Conservation (phyloP, 2,329 filamentous ascomycete genomes). For the Phaeosphaeriaceae sp. region DNA sequence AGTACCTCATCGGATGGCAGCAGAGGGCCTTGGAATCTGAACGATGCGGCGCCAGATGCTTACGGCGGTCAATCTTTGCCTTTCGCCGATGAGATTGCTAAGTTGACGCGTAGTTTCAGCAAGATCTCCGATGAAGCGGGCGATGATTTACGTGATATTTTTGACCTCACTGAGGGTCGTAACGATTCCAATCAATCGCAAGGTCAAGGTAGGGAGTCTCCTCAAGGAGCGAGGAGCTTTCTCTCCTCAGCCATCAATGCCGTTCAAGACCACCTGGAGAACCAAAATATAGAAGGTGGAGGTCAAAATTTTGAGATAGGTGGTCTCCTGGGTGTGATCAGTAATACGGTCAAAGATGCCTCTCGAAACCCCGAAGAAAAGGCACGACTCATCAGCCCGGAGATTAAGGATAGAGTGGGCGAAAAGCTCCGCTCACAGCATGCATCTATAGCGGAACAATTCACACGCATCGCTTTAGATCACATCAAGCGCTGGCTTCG, state of each 20-base stretch:
- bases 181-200: slow-evolving; percentile 17
- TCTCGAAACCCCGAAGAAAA: slow-evolving; percentile 38
- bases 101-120: slow-evolving; percentile 36
- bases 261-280: slow-evolving; percentile 35
- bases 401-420: slow-evolving; percentile 37
- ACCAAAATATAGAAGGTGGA: slow-evolving; percentile 12
- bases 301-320: slow-evolving; percentile 31
- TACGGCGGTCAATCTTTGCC: slow-evolving; percentile 38
- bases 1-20: slow-evolving; percentile 19
- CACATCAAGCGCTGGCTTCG: slow-evolving; percentile 42
- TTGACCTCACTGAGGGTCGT: slow-evolving; percentile 31
- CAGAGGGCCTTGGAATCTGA: slow-evolving; percentile 29
- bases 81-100: slow-evolving; percentile 38
- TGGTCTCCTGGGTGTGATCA: slow-evolving; percentile 34
- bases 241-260: slow-evolving; percentile 32
- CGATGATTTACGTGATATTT: slow-evolving; percentile 37
- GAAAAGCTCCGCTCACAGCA: slow-evolving; percentile 37
- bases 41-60: slow-evolving; percentile 34
- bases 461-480: slow-evolving; percentile 36
- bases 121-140: slow-evolving; percentile 36
- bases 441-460: slow-evolving; percentile 36
- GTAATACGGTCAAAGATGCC: slow-evolving; percentile 35
- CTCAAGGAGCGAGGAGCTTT: slow-evolving; percentile 29
- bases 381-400: slow-evolving; percentile 38
- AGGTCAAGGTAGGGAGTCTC: slow-evolving; percentile 22